Percentiles rank a stretch among this genome's conserved stretches.
phyloP scores from a whole-genome alignment of 306 rosid species.

The Sphenostylis stenocarpa region DNA sequence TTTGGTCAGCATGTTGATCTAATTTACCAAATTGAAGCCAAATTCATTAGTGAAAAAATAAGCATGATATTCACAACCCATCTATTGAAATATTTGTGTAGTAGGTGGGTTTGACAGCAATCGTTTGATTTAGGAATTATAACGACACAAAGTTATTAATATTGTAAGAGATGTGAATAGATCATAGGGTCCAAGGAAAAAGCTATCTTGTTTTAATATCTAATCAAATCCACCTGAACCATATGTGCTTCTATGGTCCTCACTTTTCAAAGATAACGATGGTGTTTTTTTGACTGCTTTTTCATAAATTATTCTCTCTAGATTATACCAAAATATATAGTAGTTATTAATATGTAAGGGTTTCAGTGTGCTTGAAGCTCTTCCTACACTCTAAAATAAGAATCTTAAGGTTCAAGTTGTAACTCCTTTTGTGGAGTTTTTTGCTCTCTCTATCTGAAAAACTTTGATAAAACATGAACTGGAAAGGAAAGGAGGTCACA shows the following conservation, averaged over 20 bases:
- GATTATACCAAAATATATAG: background rate
- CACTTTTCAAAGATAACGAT: conserved; percentile 29
- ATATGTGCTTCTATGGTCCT: conserved; percentile 42
- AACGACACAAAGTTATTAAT: conserved; percentile 32
- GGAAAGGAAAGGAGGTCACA: conserved; percentile 32
- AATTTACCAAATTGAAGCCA: too few relatives aligned
- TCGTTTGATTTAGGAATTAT: conserved; percentile 38
- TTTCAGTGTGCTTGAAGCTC: conserved; percentile 38
- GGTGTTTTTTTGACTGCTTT: conserved; percentile 49
- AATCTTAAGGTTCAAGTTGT: conserved; percentile 25
- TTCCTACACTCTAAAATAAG: conserved; percentile 4
- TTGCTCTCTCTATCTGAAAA: conserved; percentile 24
- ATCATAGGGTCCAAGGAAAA: conserved; percentile 24
- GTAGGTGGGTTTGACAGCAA: too few relatives aligned
- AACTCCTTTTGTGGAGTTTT: background rate
- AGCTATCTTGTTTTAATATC: conserved; percentile 36
- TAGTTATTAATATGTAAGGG: background rate
- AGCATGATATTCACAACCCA: too few relatives aligned
- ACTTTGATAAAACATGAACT: conserved; percentile 28
- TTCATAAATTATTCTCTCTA: conserved; percentile 10
- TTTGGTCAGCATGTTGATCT: too few relatives aligned
- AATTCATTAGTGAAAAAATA: too few relatives aligned
- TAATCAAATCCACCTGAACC: conserved; percentile 29
- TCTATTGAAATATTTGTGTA: too few relatives aligned
- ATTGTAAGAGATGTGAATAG: conserved; percentile 22